Base-by-base conservation (phyloP, 1,284 basidiomycete species). In the Cystodermella granulosa region DNA sequence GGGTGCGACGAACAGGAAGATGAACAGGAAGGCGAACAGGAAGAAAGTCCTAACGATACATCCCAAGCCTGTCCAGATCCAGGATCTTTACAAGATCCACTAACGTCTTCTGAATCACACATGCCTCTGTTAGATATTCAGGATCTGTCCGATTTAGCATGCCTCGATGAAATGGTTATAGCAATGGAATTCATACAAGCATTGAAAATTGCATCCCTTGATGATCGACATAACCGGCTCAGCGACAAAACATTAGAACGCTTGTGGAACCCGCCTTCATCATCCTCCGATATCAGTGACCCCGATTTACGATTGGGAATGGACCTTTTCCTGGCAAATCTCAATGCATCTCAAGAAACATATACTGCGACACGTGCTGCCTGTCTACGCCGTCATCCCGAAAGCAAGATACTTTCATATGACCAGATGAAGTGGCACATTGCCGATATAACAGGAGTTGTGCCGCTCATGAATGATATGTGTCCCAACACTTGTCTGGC, bases 401-500 rank as follows among this genome's bases (percentile, higher is more conserved):
- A 59, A 4, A 22, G 43, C 39, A 14, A 23, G 15, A 23, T 55
- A 17, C 53, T 60, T 7, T 60, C 61, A 0, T 54, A 57, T 40
- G 28, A 59, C 24, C 26, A 42, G 23, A 49, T 57, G 6, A 58
- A 57, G 24, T 46, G 48, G 38, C 24, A 37, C 3, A 45, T 61
- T n/a, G 45, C 42, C 1, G 38, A 59, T 18, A 42, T 69, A 2
- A 65, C 49, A 22, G 65, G 67, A 3, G 49, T 72, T 5, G 34
- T 43, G 6, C 46, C 60, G 0, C 58, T 71, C 14, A 15, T 50
- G 0, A 21, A 59, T 7, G 58, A 70, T 40, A 72, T 72, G 67
- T 70, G 69, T 42, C 34, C 47, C 2, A 61, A 67, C 23, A 49
- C 58, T 0, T 73, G 69, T 43, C 43, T 61, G 8, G 66, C 62